phyloP scores from a whole-genome alignment of 1,284 basidiomycete genomes.

The Chondrostereum purpureum region DNA sequence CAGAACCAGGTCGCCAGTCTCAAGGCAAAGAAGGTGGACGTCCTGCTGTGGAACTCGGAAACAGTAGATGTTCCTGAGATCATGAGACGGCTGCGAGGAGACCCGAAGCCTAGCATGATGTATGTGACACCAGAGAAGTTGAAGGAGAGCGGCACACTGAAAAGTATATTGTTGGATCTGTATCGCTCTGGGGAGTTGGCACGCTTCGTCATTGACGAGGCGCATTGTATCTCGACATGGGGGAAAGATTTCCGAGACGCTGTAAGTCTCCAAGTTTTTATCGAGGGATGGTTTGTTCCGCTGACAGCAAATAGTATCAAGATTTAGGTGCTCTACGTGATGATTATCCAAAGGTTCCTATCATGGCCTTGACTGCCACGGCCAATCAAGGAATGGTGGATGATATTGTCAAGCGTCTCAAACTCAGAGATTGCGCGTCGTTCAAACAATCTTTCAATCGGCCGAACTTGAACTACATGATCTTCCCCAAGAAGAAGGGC shows the following conservation, averaged over 20 bases:
- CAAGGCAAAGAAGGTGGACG: conserved; percentile 61
- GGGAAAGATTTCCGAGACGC: conserved; percentile 78
- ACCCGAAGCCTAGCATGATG: conserved; percentile 56
- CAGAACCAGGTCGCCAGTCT: conserved; percentile 82
- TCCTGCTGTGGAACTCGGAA: conserved; percentile 68
- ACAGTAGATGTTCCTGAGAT: conserved; percentile 39
- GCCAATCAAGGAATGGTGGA: conserved; percentile 73
- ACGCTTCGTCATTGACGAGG: conserved; percentile 94
- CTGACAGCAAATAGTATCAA: conserved; percentile 48
- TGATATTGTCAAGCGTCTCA: conserved; percentile 74
- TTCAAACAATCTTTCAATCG: conserved; percentile 90
- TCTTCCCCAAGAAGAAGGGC: conserved; percentile 59
- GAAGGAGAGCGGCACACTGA: conserved; percentile 54
- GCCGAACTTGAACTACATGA: conserved; percentile 80
- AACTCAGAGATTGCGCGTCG: conserved; percentile 53
- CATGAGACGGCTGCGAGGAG: conserved; percentile 31
- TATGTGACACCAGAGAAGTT: conserved; percentile 96
- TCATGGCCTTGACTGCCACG: conserved; percentile 96
- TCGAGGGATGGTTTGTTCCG: background rate
- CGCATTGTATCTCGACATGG: conserved; percentile 88
- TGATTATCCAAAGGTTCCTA: conserved; percentile 74
- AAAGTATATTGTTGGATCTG: conserved; percentile 51
- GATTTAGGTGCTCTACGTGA: conserved; percentile 63
- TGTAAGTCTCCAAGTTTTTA: conserved; percentile 35
- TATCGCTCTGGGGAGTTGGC: conserved; percentile 59